A percentile compares a stretch with the other conserved stretches of the same genome.
These are phyloP conservation scores for Gautieria morchelliformis DNA, from an alignment of 768 basidiomycete species.

Conservation along the genomic window DNA sequence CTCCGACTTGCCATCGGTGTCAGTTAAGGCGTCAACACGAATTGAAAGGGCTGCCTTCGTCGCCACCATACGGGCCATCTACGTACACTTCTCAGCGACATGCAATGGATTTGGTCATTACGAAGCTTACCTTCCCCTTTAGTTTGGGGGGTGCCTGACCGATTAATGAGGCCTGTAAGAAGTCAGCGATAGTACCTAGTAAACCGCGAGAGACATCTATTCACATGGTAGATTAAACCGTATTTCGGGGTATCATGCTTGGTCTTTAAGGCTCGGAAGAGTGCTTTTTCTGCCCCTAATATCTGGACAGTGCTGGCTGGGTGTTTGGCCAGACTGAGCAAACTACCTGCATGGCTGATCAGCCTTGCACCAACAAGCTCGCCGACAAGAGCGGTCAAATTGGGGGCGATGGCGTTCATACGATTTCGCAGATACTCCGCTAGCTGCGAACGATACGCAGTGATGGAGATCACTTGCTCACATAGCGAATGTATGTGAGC, in stretches of 20 bases:
- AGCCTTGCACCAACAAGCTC: constrained; percentile 69
- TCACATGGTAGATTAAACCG: constrained; percentile 95
- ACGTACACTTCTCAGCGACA: constrained; percentile 6
- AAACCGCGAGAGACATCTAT: constrained; percentile 15
- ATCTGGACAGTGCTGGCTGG: constrained; percentile 75
- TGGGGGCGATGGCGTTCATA: constrained; percentile 97
- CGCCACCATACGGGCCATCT: constrained; percentile 99
- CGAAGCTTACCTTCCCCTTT: constrained; percentile 74
- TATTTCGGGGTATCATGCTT: constrained; percentile 98
- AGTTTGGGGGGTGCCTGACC: constrained; percentile 96
- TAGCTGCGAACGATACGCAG: constrained; percentile 88
- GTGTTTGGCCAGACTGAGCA: constrained; percentile 64
- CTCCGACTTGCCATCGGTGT: constrained; percentile 84
- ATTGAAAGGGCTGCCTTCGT: constrained; percentile 96
- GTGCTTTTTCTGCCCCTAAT: constrained; percentile 67
- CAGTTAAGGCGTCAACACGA: constrained; percentile 94
- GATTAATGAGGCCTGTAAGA: constrained; percentile 74
- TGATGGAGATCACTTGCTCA: constrained; percentile 97
- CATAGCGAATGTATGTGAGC: constrained; percentile 94
- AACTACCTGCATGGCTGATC: constrained; percentile 65
- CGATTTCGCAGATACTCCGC: constrained; percentile 95
- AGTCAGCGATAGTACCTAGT: neutral
- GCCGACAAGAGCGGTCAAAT: constrained; percentile 78
- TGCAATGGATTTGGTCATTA: neutral
- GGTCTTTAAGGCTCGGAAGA: constrained; percentile 69